A percentile compares a stretch with the other conserved stretches of the same genome.
These are phyloP conservation scores for Hymenoscyphus scutula DNA, from an alignment of 2,329 filamentous ascomycete species.

Conservation along the genomic window DNA sequence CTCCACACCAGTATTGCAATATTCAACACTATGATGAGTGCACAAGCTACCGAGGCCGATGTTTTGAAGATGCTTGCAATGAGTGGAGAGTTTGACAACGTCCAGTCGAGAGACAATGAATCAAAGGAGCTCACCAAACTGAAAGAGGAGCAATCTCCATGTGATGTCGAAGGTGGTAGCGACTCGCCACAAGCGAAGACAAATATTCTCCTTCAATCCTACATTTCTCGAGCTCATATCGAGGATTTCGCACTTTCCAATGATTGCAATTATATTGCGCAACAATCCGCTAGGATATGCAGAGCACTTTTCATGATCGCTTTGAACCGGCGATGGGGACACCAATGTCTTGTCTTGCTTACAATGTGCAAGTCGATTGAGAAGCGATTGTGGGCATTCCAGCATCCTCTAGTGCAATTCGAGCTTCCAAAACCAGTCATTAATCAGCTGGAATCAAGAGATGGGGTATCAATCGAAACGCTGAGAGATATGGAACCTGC, in stretches of 20 bases:
- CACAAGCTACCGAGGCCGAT: slow-evolving; percentile 83
- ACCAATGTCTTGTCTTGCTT: slow-evolving; percentile 87
- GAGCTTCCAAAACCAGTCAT: slow-evolving; percentile 82
- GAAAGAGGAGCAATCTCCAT: slow-evolving; percentile 65
- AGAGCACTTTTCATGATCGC: slow-evolving; percentile 97
- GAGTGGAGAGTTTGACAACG: slow-evolving; percentile 97
- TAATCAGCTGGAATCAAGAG: slow-evolving; percentile 80
- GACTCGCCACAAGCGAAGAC: slow-evolving; percentile 83
- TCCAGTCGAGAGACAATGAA: slow-evolving; percentile 88
- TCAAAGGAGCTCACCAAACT: slow-evolving; percentile 80
- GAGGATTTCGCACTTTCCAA: slow-evolving; percentile 94
- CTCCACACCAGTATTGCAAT: slow-evolving; percentile 90
- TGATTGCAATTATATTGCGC: slow-evolving; percentile 90
- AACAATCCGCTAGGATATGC: slow-evolving; percentile 93
- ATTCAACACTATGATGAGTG: slow-evolving; percentile 93
- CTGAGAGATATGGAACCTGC: slow-evolving; percentile 90
- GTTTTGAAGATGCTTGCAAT: slow-evolving; percentile 94
- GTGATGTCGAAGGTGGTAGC: slow-evolving; percentile 70
- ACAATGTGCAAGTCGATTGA: slow-evolving; percentile 97
- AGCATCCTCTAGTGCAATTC: slow-evolving; percentile 94
- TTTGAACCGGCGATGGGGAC: slow-evolving; percentile 90
- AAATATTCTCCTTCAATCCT: slow-evolving; percentile 90
- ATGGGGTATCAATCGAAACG: slow-evolving; percentile 71
- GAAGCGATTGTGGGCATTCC: slow-evolving; percentile 90
- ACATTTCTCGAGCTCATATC: slow-evolving; percentile 82